Evolutionary conservation across 345 rosid species (phyloP).

Genomic region (Salix udensis): DNA sequence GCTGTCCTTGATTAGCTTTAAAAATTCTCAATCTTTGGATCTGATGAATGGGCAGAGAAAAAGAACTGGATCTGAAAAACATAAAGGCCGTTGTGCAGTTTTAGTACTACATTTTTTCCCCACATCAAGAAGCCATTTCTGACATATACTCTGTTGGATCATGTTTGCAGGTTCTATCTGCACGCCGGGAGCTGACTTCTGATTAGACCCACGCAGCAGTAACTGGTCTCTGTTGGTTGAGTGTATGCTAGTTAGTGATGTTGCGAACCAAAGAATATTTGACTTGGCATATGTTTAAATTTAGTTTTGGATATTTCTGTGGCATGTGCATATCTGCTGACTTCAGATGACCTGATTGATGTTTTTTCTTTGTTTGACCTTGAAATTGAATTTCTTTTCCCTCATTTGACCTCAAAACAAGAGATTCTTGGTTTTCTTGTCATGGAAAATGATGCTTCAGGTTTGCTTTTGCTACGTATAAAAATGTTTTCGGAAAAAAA

Average conservation of each 20-base stretch:
- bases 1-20: neutral
- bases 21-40: no score
- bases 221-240: slow-evolving; percentile 10
- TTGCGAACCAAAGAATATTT: neutral
- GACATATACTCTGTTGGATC: neutral
- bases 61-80: neutral
- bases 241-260: slow-evolving; percentile 16
- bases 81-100: neutral
- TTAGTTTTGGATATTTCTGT: neutral
- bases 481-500: no score
- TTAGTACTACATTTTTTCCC: no score
- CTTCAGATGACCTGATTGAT: neutral
- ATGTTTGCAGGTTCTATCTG: slow-evolving; percentile 23
- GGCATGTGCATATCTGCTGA: neutral
- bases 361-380: neutral
- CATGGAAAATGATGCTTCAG: neutral
- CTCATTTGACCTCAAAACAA: neutral
- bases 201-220: slow-evolving; percentile 15
- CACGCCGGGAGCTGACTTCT: slow-evolving; percentile 25
- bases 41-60: neutral
- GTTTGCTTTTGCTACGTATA: no score
- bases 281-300: neutral
- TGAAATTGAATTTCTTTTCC: neutral
- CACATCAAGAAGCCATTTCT: neutral
- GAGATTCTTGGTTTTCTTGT: neutral